Percentiles rank a stretch among this genome's conserved stretches.
Evolutionary conservation across 257 asterid genomes (phyloP).

Genomic region (Orobanche coerulescens): DNA sequence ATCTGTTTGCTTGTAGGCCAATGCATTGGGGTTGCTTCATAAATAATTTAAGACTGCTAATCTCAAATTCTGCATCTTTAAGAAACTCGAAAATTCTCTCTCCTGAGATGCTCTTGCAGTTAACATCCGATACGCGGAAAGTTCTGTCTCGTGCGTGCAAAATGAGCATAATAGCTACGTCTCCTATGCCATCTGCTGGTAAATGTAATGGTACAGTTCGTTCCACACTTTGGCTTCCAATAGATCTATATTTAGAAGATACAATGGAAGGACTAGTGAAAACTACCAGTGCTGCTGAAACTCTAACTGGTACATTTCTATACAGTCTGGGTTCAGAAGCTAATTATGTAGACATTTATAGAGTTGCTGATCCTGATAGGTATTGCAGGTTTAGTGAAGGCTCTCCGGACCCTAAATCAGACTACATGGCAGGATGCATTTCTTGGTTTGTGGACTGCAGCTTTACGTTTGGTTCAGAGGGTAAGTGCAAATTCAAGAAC

Average conservation of each 20-base stretch:
- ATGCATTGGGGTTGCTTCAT: slow-evolving; percentile 61
- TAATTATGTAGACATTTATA: slow-evolving; percentile 5
- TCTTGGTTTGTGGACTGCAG: slow-evolving; percentile 93
- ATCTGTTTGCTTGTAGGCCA: slow-evolving; percentile 46
- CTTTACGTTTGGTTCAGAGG: slow-evolving; percentile 90
- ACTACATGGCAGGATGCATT: slow-evolving; percentile 89
- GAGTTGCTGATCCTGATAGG: slow-evolving; percentile 18
- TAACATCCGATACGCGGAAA: slow-evolving; percentile 55
- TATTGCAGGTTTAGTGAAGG: slow-evolving; percentile 76
- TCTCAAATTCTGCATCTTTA: slow-evolving; percentile 63
- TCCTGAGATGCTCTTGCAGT: slow-evolving; percentile 71
- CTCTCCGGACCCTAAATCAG: slow-evolving; percentile 78
- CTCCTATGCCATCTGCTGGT: slow-evolving; percentile 49
- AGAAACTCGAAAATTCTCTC: slow-evolving; percentile 69
- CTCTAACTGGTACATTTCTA: slow-evolving; percentile 56
- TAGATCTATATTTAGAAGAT: slow-evolving; percentile 90
- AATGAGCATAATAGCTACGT: slow-evolving; percentile 59
- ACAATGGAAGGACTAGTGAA: slow-evolving; percentile 79
- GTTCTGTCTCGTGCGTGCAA: slow-evolving; percentile 63
- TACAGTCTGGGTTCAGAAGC: slow-evolving; percentile 12
- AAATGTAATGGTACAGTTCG: slow-evolving; percentile 48
- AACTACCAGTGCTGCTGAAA: slow-evolving; percentile 77
- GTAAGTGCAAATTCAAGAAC: slow-evolving; percentile 40
- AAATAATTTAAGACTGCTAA: slow-evolving; percentile 61
- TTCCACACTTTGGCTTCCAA: slow-evolving; percentile 86